phyloP scores from a whole-genome alignment of 306 rosid species.

The Leucaena leucocephala region DNA sequence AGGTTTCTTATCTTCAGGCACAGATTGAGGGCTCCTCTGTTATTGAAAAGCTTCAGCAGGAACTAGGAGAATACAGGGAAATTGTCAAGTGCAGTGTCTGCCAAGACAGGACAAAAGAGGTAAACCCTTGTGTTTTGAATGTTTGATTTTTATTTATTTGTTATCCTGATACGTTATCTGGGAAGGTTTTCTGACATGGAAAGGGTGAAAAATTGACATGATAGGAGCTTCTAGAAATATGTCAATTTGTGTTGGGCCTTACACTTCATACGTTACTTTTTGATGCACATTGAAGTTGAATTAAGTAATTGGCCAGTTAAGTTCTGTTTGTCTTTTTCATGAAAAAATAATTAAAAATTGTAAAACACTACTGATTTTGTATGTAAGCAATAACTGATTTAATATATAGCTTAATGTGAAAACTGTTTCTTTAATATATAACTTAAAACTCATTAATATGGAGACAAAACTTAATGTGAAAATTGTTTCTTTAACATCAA shows the following conservation, averaged over 20 bases:
- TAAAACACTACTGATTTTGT: not conserved
- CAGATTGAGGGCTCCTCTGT: constrained; percentile 70
- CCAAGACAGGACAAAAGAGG: constrained; percentile 86
- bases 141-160: not conserved
- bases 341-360: not conserved
- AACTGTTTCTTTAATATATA: no score
- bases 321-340: not conserved
- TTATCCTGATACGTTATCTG: not conserved
- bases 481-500: no score
- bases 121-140: constrained; percentile 24
- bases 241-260: not conserved
- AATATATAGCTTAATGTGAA: no score
- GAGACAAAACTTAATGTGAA: no score
- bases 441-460: no score
- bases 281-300: constrained; percentile 12
- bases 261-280: not conserved
- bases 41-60: constrained; percentile 81
- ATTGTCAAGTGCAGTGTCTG: constrained; percentile 92
- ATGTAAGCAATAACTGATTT: not conserved
- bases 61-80: constrained; percentile 80
- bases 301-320: not conserved
- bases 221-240: not conserved
- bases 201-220: not conserved
- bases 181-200: not conserved
- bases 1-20: constrained; percentile 57